Percentiles rank a stretch among this genome's conserved stretches.
phyloP scores from a whole-genome alignment of 352 stramenopile genomes.

The Phytophthora melonis region DNA sequence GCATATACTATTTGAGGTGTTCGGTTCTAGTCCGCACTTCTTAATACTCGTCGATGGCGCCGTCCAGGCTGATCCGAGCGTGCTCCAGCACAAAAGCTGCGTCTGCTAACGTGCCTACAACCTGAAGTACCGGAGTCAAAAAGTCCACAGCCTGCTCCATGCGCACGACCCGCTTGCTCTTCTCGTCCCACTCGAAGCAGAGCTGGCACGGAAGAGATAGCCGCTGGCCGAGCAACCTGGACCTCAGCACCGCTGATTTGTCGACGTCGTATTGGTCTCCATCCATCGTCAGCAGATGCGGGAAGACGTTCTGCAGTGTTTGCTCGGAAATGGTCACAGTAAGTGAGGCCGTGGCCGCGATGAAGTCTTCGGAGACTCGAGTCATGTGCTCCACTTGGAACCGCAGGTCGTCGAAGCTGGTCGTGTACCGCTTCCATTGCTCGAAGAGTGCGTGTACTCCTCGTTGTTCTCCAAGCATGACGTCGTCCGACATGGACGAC shows the following conservation, averaged over 20 bases:
- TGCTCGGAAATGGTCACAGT: slow-evolving; percentile 20
- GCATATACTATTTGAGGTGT: no score
- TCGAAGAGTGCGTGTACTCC: slow-evolving; percentile 26
- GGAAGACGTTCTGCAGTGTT: slow-evolving; percentile 30
- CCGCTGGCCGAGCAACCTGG: slow-evolving; percentile 21
- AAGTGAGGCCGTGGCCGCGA: slow-evolving; percentile 12
- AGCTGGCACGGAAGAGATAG: slow-evolving; percentile 22
- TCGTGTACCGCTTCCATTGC: slow-evolving; percentile 38
- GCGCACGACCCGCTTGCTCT: slow-evolving; percentile 19
- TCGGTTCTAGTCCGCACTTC: no score
- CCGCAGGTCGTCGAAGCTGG: slow-evolving; percentile 41
- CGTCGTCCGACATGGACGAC: slow-evolving; percentile 27
- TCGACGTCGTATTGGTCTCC: neutral
- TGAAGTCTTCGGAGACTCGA: slow-evolving; percentile 18
- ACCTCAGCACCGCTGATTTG: slow-evolving; percentile 1
- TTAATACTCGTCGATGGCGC: no score
- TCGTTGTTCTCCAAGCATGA: slow-evolving; percentile 25
- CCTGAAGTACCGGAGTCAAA: slow-evolving; percentile 14
- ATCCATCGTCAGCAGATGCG: neutral
- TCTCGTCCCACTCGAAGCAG: slow-evolving; percentile 29
- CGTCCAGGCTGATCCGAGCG: slow-evolving; percentile 10
- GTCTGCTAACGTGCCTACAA: slow-evolving; percentile 16
- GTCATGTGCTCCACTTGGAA: slow-evolving; percentile 38
- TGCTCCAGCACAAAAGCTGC: slow-evolving; percentile 17
- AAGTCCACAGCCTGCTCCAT: slow-evolving; percentile 26